Base-by-base conservation (phyloP, 2,329 filamentous ascomycete genomes). In the Aspergillus fischeri region DNA sequence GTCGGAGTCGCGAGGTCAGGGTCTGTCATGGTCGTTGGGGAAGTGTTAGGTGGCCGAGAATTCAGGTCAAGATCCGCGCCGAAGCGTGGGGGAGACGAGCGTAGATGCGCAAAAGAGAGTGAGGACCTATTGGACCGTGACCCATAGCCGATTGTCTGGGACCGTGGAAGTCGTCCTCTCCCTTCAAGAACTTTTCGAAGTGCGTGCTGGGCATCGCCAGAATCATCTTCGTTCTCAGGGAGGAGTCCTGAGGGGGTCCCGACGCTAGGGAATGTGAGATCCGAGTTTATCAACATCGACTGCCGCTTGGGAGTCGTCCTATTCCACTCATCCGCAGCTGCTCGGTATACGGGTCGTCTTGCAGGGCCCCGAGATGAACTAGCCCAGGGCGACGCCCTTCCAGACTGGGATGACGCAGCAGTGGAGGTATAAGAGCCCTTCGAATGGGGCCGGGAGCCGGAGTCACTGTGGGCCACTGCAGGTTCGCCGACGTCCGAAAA, bases 11-110 rank as follows among this genome's bases (percentile, higher is more conserved):
- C 75, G 52, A 82, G 63, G 54, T 78, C 78, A 9, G 78, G 75
- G 59, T 81, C 78, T 8, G 79, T 78, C 56, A 80, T 73, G 28
- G 78, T 82, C 2, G 78, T 80, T 20, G 81, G 81, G n/a, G 79
- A 80, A 21, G 69, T 70, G 58, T 75, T 79, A 47, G 73, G 69
- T 51, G 76, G 75, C 14, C 68, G 68, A 38, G 71, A 66, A 51
- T 71, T 67, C n/a, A 71, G 64, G 54, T 77, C 74, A 44, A 73
- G 67, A 51, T 73, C 71, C 49, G 69, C 64, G 24, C 68, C 59
- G 44, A 74, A 67, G 6, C 69, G 69, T 24, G 77, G 77, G 28
- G 77, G 77, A 0, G 77, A 80, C 17, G 77, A 80, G 49, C 71
- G 75, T 27, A 79, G 63, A 51, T 75, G 70, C 10, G 68, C 60